These are phyloP conservation scores for Fusarium lyarnte DNA, from an alignment of 2,329 filamentous ascomycete genomes.

Conservation along the genomic window DNA sequence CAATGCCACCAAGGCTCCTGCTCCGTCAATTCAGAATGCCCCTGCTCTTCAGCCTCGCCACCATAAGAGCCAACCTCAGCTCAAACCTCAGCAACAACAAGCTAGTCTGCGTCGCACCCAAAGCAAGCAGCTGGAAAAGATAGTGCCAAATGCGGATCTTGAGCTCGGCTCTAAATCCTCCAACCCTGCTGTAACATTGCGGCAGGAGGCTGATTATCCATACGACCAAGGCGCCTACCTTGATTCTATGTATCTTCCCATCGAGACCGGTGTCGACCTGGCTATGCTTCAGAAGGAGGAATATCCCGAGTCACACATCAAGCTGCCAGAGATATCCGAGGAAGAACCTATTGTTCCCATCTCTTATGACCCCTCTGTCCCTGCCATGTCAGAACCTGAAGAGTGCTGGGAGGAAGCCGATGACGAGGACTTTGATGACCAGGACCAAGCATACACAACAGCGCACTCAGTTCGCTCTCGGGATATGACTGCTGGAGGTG, in stretches of 20 bases:
- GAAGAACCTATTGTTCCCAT: conserved; percentile 40
- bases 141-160: conserved; percentile 28
- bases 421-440: conserved; percentile 71
- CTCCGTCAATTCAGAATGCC: conserved; percentile 32
- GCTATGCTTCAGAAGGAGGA: conserved; percentile 40
- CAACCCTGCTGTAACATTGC: conserved; percentile 15
- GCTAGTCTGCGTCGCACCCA: conserved; percentile 55
- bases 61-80: conserved; percentile 63
- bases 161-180: conserved; percentile 17
- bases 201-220: conserved; percentile 33
- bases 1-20: conserved; percentile 26
- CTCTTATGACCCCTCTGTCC: conserved; percentile 34
- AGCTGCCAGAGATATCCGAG: conserved; percentile 46
- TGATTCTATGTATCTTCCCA: conserved; percentile 41
- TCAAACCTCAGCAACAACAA: conserved; percentile 57
- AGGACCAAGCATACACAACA: conserved; percentile 76
- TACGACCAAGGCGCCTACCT: conserved; percentile 43
- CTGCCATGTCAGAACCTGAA: conserved; percentile 58
- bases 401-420: conserved; percentile 85
- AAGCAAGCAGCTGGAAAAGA: conserved; percentile 52
- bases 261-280: conserved; percentile 39
- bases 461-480: conserved; percentile 80
- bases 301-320: conserved; percentile 38
- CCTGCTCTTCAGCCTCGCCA: conserved; percentile 55
- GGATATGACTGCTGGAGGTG: conserved; percentile 62